Percentiles rank a stretch among this genome's conserved stretches.
Evolutionary conservation across 139 green algal species (phyloP).

Genomic region (Closterium sp.): DNA sequence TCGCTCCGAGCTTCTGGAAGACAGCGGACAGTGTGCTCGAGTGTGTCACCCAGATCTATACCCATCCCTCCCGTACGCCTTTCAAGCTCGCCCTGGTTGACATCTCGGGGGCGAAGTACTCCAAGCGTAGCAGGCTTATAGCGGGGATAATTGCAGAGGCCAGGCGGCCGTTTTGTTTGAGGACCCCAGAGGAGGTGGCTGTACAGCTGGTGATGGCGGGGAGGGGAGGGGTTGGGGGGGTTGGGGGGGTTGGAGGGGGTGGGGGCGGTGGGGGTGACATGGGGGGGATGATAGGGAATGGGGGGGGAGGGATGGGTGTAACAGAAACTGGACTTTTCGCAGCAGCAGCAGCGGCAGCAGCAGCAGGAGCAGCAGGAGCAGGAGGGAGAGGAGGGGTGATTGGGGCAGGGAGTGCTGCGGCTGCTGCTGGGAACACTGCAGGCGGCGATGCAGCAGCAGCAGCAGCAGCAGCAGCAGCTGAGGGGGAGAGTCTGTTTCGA

Average conservation of each 20-base stretch:
- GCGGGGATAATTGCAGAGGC: background rate
- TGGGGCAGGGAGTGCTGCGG: too few species aligned
- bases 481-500: constrained; percentile 7
- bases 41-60: constrained; percentile 21
- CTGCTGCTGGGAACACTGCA: too few species aligned
- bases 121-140: background rate
- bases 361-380: background rate
- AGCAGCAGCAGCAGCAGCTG: background rate
- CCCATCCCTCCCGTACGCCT: background rate
- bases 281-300: too few species aligned
- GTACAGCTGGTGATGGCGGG: background rate
- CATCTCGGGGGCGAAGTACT: background rate
- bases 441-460: background rate
- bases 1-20: background rate
- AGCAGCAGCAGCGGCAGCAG: background rate
- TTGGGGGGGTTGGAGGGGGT: background rate
- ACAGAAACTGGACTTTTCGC: background rate
- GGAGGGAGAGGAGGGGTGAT: background rate
- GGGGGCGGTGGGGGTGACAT: background rate
- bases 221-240: background rate
- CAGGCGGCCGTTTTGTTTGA: background rate
- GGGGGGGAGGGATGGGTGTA: background rate
- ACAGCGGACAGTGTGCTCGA: background rate
- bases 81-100: constrained; percentile 11
- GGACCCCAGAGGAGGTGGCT: background rate